Evolutionary conservation across 176 grass and related monocot genomes (phyloP).

Genomic region (Aegilops speltoides): DNA sequence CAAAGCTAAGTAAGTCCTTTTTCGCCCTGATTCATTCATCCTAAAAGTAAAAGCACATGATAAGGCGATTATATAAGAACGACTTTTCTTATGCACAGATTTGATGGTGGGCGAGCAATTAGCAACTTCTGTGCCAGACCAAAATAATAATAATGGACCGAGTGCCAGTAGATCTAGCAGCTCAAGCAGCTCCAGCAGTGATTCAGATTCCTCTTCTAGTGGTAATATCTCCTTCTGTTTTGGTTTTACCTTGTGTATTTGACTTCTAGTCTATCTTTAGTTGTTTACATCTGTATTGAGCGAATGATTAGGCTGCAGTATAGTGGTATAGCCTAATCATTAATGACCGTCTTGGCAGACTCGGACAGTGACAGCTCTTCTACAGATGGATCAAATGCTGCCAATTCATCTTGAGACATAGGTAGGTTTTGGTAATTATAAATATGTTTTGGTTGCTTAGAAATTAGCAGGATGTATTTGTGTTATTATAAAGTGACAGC

Average conservation of each 20-base stretch:
- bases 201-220: conserved; percentile 84
- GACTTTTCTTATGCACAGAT: conserved; percentile 5
- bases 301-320: not conserved
- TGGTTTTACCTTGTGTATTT: conserved; percentile 8
- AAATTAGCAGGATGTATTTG: not conserved
- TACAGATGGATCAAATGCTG: conserved; percentile 68
- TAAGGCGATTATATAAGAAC: not conserved
- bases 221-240: conserved; percentile 51
- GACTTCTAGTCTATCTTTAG: not conserved
- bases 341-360: conserved; percentile 52
- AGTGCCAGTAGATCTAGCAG: conserved; percentile 74
- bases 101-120: conserved; percentile 3
- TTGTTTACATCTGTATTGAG: not conserved
- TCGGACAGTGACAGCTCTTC: conserved; percentile 95
- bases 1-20: conserved; percentile 38
- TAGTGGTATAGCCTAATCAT: conserved; percentile 9
- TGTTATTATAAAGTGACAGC: not conserved
- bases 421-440: conserved; percentile 17
- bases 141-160: conserved; percentile 55
- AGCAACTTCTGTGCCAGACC: conserved; percentile 33
- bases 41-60: conserved; percentile 22
- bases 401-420: conserved; percentile 50
- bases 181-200: conserved; percentile 89
- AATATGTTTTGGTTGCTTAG: not conserved
- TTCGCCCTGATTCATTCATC: not conserved